These are phyloP conservation scores for Daldinia concentrica DNA, from an alignment of 495 filamentous ascomycete species.

Conservation along the genomic window DNA sequence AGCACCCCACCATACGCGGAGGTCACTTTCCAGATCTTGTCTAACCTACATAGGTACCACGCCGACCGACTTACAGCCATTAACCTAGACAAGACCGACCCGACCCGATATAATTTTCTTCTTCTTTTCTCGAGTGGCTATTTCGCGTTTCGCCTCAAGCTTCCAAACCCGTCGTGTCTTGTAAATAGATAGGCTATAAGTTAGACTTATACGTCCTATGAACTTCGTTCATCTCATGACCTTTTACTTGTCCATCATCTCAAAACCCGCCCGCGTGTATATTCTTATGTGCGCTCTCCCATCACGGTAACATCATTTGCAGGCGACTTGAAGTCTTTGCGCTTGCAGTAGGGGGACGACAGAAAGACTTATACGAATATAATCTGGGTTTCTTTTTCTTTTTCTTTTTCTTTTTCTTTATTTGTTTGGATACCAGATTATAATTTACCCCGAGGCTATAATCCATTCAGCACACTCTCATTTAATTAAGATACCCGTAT, in stretches of 20 bases:
- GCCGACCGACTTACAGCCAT: too few species aligned
- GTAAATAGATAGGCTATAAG: constrained; percentile 5
- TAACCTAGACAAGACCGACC: constrained; percentile 17
- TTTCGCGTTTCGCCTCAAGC: too few species aligned
- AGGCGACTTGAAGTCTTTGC: constrained; percentile 71
- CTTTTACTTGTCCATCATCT: background rate
- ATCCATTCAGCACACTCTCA: background rate
- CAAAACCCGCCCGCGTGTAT: constrained; percentile 5
- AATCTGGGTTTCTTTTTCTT: too few species aligned
- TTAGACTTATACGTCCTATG: background rate
- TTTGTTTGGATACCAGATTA: constrained; percentile 3
- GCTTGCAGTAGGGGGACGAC: constrained; percentile 60
- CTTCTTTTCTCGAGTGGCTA: too few species aligned
- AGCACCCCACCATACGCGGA: constrained; percentile 28
- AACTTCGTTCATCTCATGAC: background rate
- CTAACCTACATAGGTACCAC: too few species aligned
- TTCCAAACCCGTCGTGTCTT: background rate
- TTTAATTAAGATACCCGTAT: constrained; percentile 13
- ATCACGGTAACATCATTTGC: constrained; percentile 49
- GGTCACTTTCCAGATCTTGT: constrained; percentile 38
- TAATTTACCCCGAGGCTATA: constrained; percentile 7
- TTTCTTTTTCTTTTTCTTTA: too few species aligned
- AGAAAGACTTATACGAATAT: constrained; percentile 62
- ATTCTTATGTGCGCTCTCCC: constrained; percentile 16
- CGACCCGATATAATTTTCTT: background rate